These are phyloP conservation scores for Ramularia collo-cygni DNA, from an alignment of 2,329 filamentous ascomycete species.

Conservation along the genomic window DNA sequence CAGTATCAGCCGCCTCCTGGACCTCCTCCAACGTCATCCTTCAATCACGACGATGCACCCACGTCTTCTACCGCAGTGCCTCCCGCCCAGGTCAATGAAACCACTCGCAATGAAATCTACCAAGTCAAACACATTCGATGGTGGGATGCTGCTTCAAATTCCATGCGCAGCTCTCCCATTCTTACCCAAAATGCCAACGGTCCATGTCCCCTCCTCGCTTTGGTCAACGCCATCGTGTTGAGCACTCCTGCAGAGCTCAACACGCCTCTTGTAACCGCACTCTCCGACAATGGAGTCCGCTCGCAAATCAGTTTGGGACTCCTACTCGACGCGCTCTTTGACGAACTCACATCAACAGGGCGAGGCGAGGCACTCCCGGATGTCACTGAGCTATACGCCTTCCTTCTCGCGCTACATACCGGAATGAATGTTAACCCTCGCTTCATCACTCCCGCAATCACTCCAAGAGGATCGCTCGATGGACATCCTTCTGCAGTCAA, in stretches of 20 bases:
- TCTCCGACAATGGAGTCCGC: constrained; percentile 52
- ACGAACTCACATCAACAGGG: constrained; percentile 78
- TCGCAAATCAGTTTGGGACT: constrained; percentile 85
- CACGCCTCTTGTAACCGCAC: constrained; percentile 68
- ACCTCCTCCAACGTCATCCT: constrained; percentile 24
- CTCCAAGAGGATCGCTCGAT: constrained; percentile 21
- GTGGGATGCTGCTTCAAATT: constrained; percentile 60
- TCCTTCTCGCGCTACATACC: constrained; percentile 81
- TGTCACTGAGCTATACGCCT: constrained; percentile 78
- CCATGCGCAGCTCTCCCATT: constrained; percentile 72
- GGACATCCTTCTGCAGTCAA: constrained; percentile 28
- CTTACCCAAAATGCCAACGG: constrained; percentile 91
- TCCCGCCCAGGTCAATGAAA: constrained; percentile 29
- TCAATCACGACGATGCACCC: constrained; percentile 29
- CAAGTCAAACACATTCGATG: constrained; percentile 88
- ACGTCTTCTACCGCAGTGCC: constrained; percentile 5
- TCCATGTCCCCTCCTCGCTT: constrained; percentile 82
- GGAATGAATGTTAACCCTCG: constrained; percentile 98
- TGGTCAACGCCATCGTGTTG: constrained; percentile 86
- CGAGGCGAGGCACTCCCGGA: constrained; percentile 70
- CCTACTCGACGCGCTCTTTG: constrained; percentile 81
- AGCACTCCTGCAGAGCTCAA: constrained; percentile 63
- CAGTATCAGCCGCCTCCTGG: constrained; percentile 19
- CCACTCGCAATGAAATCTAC: constrained; percentile 67
- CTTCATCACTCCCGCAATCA: constrained; percentile 53